Evolutionary conservation across 2,329 filamentous ascomycete genomes (phyloP).

Genomic region (Didymella arachidicola): DNA sequence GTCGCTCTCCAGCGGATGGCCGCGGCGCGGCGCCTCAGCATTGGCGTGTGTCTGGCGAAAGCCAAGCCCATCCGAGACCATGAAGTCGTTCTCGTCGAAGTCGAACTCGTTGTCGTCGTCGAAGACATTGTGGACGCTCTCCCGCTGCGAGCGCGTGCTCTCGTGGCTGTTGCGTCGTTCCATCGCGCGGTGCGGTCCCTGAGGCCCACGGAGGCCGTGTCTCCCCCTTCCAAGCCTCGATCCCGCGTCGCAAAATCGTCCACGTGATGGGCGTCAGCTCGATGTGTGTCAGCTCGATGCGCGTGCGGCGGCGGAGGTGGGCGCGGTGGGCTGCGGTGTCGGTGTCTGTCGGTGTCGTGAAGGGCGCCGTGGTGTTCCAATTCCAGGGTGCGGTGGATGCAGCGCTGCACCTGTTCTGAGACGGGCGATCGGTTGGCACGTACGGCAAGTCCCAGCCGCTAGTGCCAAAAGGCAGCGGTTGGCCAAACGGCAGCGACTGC

Average conservation of each 20-base stretch:
- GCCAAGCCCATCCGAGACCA: slow-evolving; percentile 55
- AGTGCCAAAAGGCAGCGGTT: slow-evolving; percentile 1
- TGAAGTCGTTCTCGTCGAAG: slow-evolving; percentile 52
- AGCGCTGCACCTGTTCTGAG: slow-evolving; percentile 21
- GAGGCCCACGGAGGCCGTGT: slow-evolving; percentile 40
- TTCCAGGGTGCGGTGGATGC: slow-evolving; percentile 22
- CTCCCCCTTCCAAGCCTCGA: slow-evolving; percentile 36
- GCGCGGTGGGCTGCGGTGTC: slow-evolving; percentile 30
- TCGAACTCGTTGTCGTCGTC: slow-evolving; percentile 58
- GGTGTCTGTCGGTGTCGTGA: slow-evolving; percentile 17
- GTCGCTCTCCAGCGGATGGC: slow-evolving; percentile 32
- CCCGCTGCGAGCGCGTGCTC: slow-evolving; percentile 40
- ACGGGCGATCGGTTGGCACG: slow-evolving; percentile 11
- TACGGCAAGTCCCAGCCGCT: slow-evolving; percentile 36
- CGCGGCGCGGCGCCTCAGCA: slow-evolving; percentile 26
- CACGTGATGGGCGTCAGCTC: slow-evolving; percentile 19
- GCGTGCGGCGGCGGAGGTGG: slow-evolving; percentile 27
- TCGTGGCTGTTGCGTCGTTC: slow-evolving; percentile 47
- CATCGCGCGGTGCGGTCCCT: slow-evolving; percentile 48
- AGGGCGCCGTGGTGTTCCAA: slow-evolving; percentile 36
- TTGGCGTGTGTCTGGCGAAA: slow-evolving; percentile 52
- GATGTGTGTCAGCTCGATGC: slow-evolving; percentile 23
- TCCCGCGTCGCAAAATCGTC: slow-evolving; percentile 25
- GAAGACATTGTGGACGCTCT: slow-evolving; percentile 55
- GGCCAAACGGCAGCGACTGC: slow-evolving; percentile 34